Evolutionary conservation across 2,329 filamentous ascomycete species (phyloP).

Genomic region (Colletotrichum abscissum): DNA sequence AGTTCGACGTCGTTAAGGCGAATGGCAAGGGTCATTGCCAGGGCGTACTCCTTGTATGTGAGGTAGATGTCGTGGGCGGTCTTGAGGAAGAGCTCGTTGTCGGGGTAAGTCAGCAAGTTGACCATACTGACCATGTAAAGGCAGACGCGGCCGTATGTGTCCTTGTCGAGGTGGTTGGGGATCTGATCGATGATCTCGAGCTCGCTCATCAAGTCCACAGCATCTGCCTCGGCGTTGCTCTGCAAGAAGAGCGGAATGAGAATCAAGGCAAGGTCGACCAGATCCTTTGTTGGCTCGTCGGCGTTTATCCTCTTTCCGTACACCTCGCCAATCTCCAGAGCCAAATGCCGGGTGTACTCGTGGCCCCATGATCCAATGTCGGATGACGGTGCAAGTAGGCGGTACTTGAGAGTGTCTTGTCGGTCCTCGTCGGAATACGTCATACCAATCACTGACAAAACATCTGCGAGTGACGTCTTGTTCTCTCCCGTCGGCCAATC

Average conservation of each 20-base stretch:
- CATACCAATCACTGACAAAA: conserved; percentile 97
- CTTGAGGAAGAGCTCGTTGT: conserved; percentile 94
- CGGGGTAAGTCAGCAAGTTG: conserved; percentile 94
- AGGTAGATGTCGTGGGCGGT: conserved; percentile 96
- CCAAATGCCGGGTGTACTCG: conserved; percentile 96
- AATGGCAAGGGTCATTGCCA: conserved; percentile 95
- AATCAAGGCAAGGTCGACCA: conserved; percentile 84
- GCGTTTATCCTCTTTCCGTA: conserved; percentile 88
- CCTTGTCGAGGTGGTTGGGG: conserved; percentile 88
- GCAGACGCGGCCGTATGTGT: conserved; percentile 93
- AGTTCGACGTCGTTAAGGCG: conserved; percentile 88
- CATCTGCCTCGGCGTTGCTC: conserved; percentile 98
- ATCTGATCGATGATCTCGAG: conserved; percentile 96
- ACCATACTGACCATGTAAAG: conserved; percentile 99
- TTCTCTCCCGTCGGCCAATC: conserved; percentile 86
- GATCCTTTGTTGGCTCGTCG: conserved; percentile 85
- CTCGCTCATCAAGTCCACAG: conserved; percentile 96
- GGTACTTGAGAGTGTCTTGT: conserved; percentile 96
- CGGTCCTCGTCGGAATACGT: conserved; percentile 97
- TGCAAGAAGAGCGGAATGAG: conserved; percentile 95
- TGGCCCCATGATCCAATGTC: conserved; percentile 98
- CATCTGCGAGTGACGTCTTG: conserved; percentile 92
- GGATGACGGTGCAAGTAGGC: conserved; percentile 87
- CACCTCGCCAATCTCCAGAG: conserved; percentile 94
- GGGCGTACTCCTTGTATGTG: conserved; percentile 90